These are phyloP conservation scores for Pseudogymnoascus sp. DNA, from an alignment of 2,329 filamentous ascomycete genomes.

Conservation along the genomic window DNA sequence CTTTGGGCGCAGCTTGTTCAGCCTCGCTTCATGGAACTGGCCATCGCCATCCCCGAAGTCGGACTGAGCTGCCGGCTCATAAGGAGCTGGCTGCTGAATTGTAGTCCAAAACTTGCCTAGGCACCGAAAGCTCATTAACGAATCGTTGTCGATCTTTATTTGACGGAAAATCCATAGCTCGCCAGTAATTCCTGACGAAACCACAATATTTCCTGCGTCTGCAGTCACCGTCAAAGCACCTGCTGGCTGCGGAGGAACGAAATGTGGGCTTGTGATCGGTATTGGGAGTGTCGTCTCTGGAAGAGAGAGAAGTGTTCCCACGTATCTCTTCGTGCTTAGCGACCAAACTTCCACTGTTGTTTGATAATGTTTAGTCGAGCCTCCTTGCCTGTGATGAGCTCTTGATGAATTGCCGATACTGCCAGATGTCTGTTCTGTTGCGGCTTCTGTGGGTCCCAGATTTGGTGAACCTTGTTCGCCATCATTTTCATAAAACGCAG, in stretches of 20 bases:
- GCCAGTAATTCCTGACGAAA: conserved; percentile 75
- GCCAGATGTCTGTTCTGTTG: conserved; percentile 11
- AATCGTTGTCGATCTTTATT: conserved; percentile 34
- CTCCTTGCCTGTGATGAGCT: conserved; percentile 16
- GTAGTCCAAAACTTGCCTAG: conserved; percentile 90
- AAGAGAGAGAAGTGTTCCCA: conserved; percentile 67
- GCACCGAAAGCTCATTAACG: conserved; percentile 47
- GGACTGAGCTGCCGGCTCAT: conserved; percentile 20
- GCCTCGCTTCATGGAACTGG: conserved; percentile 33
- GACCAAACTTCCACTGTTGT: conserved; percentile 88
- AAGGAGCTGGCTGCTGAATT: conserved; percentile 53
- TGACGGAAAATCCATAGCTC: conserved; percentile 74
- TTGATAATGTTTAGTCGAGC: conserved; percentile 51
- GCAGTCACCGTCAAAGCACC: conserved; percentile 68
- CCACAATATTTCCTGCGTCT: conserved; percentile 59
- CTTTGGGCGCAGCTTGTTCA: background rate
- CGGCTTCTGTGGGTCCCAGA: conserved; percentile 11
- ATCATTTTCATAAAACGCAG: conserved; percentile 38
- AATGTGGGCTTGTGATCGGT: conserved; percentile 47
- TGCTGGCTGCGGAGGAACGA: conserved; percentile 58
- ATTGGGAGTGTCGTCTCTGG: conserved; percentile 48
- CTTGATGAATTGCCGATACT: conserved; percentile 9
- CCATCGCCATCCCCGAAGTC: conserved; percentile 22
- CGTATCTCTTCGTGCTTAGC: conserved; percentile 59
- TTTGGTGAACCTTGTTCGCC: conserved; percentile 13